Conservation (phyloP, 352 stramenopile species). For the Lagenidium giganteum region DNA sequence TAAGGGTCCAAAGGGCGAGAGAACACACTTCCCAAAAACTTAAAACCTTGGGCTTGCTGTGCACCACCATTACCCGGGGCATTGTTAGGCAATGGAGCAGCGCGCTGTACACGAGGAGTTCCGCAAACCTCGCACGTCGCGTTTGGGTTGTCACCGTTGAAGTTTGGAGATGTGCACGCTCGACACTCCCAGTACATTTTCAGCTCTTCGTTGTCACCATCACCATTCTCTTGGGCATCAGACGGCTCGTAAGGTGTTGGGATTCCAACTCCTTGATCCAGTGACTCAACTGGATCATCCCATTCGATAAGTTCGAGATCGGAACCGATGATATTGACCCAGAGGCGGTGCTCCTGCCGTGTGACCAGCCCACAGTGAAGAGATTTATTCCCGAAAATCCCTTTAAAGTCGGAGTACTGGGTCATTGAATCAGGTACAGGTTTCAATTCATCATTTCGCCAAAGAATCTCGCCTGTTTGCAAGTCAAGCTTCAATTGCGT, state of each 20-base stretch:
- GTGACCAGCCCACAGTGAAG: slow-evolving; percentile 86
- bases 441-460: slow-evolving; percentile 88
- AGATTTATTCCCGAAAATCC: slow-evolving; percentile 79
- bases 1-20: slow-evolving; percentile 79
- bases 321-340: slow-evolving; percentile 87
- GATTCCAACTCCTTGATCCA: slow-evolving; percentile 79
- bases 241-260: slow-evolving; percentile 37
- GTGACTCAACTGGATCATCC: slow-evolving; percentile 69
- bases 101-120: slow-evolving; percentile 35
- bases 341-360: slow-evolving; percentile 79
- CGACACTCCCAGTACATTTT: slow-evolving; percentile 89
- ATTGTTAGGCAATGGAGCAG: too few relatives aligned
- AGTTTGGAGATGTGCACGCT: slow-evolving; percentile 82
- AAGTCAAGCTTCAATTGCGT: slow-evolving; percentile 85
- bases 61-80: too few relatives aligned
- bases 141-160: slow-evolving; percentile 79
- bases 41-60: slow-evolving; percentile 41
- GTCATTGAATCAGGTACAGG: slow-evolving; percentile 90
- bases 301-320: slow-evolving; percentile 87
- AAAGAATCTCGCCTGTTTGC: slow-evolving; percentile 86
- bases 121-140: slow-evolving; percentile 77
- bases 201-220: slow-evolving; percentile 32
- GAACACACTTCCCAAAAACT: slow-evolving; percentile 53
- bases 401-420: slow-evolving; percentile 83
- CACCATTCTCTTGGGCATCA: slow-evolving; percentile 1